Base-by-base conservation (phyloP, 148 eudicot species). In the Diospyros lotus region DNA sequence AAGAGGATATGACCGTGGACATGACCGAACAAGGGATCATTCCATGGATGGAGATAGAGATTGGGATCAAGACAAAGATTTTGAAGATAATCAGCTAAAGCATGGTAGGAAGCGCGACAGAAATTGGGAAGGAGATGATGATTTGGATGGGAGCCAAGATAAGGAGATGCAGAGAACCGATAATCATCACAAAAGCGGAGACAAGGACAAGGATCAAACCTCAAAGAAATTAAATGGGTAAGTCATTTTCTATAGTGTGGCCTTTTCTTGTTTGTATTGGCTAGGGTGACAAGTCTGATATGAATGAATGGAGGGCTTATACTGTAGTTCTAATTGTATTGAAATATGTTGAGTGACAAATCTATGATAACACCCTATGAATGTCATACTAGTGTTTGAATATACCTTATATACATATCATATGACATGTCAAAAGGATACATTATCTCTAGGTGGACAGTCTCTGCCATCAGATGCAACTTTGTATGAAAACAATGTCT, bases 141-240 rank as follows among this genome's bases (percentile, higher is more conserved):
- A 75, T 17, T 58, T 79, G 13, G 83, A 82, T 50, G 69, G 64
- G 76, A 75, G 80, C 73, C 75, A 56, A 77, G 89, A 84, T 50
- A 77, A 75, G 80, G 87, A 85, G 77, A 42, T 78, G 74, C 76
- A 74, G 66, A 84, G 84, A 80, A 85, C 68, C 75, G 80, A 61
- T 77, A 80, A 68, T 81, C 79, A 77, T 76, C 86, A 78, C 76
- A 80, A 77, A 69, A 79, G 77, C 80, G 73, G 78, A 74, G 87
- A 80, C 41, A 71, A 82, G 59, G 84, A 81, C 79, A 86, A 54
- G 55, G 86, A 88, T 62, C 84, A 82, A 17, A 81, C 75, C 4
- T 45, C 67, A 9, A 82, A 84, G 55, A 86, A 80, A 69, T 73
- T 53, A 71, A 87, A 84, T 55, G 84, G 92, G 98, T 92, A 82